Base-by-base conservation (phyloP, 768 basidiomycete genomes). In the Pulveroboletus ravenelii region DNA sequence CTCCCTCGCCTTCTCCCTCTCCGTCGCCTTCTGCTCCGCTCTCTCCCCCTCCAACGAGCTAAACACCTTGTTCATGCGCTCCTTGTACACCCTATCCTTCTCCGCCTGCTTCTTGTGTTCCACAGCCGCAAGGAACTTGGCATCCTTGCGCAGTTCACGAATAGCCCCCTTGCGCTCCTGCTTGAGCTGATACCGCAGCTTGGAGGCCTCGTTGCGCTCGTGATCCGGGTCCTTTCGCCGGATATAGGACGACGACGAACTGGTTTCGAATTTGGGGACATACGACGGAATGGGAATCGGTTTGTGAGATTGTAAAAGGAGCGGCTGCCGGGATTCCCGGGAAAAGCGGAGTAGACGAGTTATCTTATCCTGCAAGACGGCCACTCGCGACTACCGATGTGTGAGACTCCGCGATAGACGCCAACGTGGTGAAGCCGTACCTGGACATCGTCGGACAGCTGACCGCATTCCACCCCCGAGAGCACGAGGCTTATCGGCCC, bases 161-260 rank as follows among this genome's bases (percentile, higher is more conserved):
- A 99, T 93, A 5, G 96, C 96, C 39, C 96, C 94, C 76, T 97
- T 98, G 63, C 81, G 76, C 75, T 98, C 96, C 72, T 98, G 87
- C 72, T 94, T 94, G 74, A 93, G 87, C 64, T 93, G 82, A 36
- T 81, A 79, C 48, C 88, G 85, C 62, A 99, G 70, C 68, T 97
- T 98, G 50, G 85, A 71, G 0, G 84, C 81, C 57, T 89, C 89
- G 64, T 91, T 93, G 36, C 90, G 83, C 61, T 95, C 93, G 53
- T 82, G 83, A 67, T 99, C 93, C 9, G 95, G 94, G 67, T 98
- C 96, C 62, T 87, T 87, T 47, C 77, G 75, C 44, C 85, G 85
- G 53, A 85, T 70, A 65, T 88, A 90, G 38, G 80, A 85, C 6
- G 90, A 85, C 6, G 90, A 91, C 1, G 79, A 79, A 2, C 77